These are phyloP conservation scores for Forsythia viridissima DNA, from an alignment of 257 asterid species.

Conservation along the genomic window DNA sequence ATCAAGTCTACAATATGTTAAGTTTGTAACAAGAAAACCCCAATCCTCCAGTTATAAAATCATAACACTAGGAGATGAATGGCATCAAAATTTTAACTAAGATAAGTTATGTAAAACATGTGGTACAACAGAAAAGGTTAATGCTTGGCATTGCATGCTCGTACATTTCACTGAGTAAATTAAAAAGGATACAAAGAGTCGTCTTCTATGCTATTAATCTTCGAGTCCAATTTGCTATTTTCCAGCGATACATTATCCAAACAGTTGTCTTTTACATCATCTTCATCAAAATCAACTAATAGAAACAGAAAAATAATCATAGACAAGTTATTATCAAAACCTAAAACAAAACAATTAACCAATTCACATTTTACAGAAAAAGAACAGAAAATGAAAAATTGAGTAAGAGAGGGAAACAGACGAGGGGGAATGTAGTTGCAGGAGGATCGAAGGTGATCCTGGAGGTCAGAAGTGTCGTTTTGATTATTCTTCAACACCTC, in stretches of 20 bases:
- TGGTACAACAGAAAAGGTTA: neutral
- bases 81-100: neutral
- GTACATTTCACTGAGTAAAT: slow-evolving; percentile 8
- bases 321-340: neutral
- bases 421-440: slow-evolving; percentile 42
- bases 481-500: slow-evolving; percentile 77
- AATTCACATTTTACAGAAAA: neutral
- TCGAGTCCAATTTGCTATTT: slow-evolving; percentile 18
- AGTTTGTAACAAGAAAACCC: slow-evolving; percentile 29
- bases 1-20: slow-evolving; percentile 63
- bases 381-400: neutral
- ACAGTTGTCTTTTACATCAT: slow-evolving; percentile 34
- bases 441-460: slow-evolving; percentile 52
- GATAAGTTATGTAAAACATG: neutral
- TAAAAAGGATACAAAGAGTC: slow-evolving; percentile 69
- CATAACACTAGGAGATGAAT: neutral
- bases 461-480: slow-evolving; percentile 49
- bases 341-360: neutral
- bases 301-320: slow-evolving; percentile 6
- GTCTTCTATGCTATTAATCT: slow-evolving; percentile 39
- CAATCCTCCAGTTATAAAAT: neutral
- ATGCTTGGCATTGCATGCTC: neutral
- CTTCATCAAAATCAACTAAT: slow-evolving; percentile 58
- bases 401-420: slow-evolving; percentile 19
- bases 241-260: slow-evolving; percentile 38